These are phyloP conservation scores for Lactarius evosmus DNA, from an alignment of 768 basidiomycete species.

Conservation along the genomic window DNA sequence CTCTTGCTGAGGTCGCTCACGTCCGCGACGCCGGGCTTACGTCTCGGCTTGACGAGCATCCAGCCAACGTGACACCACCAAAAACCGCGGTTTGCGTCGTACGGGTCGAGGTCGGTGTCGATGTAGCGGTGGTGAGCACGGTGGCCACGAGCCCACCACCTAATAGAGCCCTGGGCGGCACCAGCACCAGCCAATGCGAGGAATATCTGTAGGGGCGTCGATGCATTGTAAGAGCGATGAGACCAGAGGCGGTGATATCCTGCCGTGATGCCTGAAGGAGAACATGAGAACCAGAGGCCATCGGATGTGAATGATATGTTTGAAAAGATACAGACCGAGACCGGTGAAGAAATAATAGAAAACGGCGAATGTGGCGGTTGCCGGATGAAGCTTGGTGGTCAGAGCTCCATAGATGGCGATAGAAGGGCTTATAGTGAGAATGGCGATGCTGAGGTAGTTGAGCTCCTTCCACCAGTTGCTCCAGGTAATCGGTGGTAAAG, in stretches of 20 bases:
- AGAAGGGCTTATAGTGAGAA: conserved; percentile 70
- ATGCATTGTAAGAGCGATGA: conserved; percentile 91
- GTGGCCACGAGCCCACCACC: conserved; percentile 97
- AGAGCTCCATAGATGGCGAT: conserved; percentile 69
- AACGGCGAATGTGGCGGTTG: conserved; percentile 66
- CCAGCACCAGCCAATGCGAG: conserved; percentile 86
- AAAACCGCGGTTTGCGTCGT: conserved; percentile 86
- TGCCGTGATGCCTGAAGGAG: conserved; percentile 63
- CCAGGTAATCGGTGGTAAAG: conserved; percentile 45
- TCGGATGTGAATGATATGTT: conserved; percentile 22
- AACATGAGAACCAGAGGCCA: background rate
- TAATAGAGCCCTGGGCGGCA: conserved; percentile 93
- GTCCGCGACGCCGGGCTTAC: conserved; percentile 86
- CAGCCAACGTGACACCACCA: conserved; percentile 84
- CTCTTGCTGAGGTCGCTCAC: conserved; percentile 80
- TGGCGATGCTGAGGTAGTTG: conserved; percentile 71
- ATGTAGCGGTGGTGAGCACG: conserved; percentile 96
- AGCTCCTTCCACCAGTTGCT: conserved; percentile 51
- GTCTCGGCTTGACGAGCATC: conserved; percentile 89
- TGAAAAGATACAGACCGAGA: conserved; percentile 60
- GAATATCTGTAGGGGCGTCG: conserved; percentile 73
- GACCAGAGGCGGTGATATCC: conserved; percentile 98
- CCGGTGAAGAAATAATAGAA: conserved; percentile 76
- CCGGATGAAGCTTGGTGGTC: conserved; percentile 59
- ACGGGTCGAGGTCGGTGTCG: conserved; percentile 93